Percentiles rank a stretch among this genome's conserved stretches.
These are phyloP conservation scores for Auricularia cornea DNA, from an alignment of 768 basidiomycete genomes.

Conservation along the genomic window DNA sequence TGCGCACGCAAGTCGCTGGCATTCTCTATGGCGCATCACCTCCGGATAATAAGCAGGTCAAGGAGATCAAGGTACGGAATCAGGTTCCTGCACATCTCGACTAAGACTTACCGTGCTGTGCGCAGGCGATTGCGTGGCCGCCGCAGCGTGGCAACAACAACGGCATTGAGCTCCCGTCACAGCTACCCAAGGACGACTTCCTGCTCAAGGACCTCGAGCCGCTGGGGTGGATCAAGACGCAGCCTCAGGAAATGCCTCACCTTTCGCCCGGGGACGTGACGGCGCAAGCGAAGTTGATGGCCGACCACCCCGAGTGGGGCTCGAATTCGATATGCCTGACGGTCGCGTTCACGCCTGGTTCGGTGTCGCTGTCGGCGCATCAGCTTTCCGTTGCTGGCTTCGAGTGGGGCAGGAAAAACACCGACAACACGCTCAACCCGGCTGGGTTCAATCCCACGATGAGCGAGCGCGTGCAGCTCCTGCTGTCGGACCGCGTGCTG, in stretches of 20 bases:
- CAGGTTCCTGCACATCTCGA: background rate
- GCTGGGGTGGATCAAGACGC: conserved; percentile 95
- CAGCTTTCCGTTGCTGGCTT: conserved; percentile 86
- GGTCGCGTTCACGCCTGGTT: conserved; percentile 95
- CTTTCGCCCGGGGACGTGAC: conserved; percentile 89
- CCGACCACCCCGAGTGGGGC: conserved; percentile 90
- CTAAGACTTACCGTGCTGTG: conserved; percentile 4
- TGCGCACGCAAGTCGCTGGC: conserved; percentile 92
- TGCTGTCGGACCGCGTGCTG: conserved; percentile 90
- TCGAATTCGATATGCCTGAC: conserved; percentile 91
- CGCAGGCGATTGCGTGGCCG: conserved; percentile 83
- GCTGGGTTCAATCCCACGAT: conserved; percentile 96
- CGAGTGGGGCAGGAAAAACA: conserved; percentile 96
- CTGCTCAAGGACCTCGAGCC: conserved; percentile 92
- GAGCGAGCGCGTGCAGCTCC: conserved; percentile 85
- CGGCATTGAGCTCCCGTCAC: conserved; percentile 80
- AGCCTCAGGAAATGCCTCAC: conserved; percentile 85
- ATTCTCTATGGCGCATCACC: conserved; percentile 91
- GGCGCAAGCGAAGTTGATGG: conserved; percentile 94
- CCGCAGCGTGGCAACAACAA: conserved; percentile 96
- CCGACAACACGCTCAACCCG: conserved; percentile 77
- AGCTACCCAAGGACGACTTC: conserved; percentile 91
- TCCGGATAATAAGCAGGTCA: conserved; percentile 94
- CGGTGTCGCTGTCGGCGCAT: conserved; percentile 91
- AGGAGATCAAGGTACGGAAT: conserved; percentile 76